Evolutionary conservation across 2,329 filamentous ascomycete species (phyloP), one percentile per base, ranked within the genome.

Genomic region (Chaetomium globosum): DNA sequence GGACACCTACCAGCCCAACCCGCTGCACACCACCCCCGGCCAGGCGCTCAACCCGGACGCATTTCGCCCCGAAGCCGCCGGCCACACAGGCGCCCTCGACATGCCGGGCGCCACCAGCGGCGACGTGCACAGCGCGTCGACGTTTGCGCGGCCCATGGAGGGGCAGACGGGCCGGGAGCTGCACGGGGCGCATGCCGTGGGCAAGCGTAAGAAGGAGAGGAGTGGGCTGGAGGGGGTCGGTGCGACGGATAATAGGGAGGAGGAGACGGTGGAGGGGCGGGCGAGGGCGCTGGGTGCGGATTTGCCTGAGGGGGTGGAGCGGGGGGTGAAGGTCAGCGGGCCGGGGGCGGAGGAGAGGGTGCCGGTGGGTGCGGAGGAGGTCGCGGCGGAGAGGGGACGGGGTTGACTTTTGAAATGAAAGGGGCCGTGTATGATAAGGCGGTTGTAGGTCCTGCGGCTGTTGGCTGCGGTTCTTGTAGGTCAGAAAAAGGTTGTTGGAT

Each of bases 71-170:
- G 8, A 39, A 21, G 2, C 53, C n/a, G 53, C n/a, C 4, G 67
- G 68, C 9, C 64, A 69, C 26, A 75, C 76, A 5, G 70, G 70
- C 16, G 77, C 79, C 0, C 71, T 74, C 1, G 77, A 79, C 12
- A 73, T 84, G 1, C 70, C 69, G 2, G 82, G 81, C 16, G 76
- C 80, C 3, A 84, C 81, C 0, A 81, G 79, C 26, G 74, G 74
- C 28, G 76, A 79, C 65, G 76, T 84, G 0, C 73, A 84, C 74
- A 71, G 71, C 16, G 79, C 79, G 1, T 70, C 70, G 16, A 78
- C 80, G 0, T 70, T 77, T n/a, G 80, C 81, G 2, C 78, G 79
- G 66, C 81, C 82, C 0, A 64, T 77, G 5, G 71, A 77, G 23
- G 82, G 81, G 5, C 77, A 80, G 74, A 79, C 77, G 6, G 74